These are phyloP conservation scores for Arxiozyma slooffiae DNA, from an alignment of 1,139 yeast species.

Conservation along the genomic window DNA sequence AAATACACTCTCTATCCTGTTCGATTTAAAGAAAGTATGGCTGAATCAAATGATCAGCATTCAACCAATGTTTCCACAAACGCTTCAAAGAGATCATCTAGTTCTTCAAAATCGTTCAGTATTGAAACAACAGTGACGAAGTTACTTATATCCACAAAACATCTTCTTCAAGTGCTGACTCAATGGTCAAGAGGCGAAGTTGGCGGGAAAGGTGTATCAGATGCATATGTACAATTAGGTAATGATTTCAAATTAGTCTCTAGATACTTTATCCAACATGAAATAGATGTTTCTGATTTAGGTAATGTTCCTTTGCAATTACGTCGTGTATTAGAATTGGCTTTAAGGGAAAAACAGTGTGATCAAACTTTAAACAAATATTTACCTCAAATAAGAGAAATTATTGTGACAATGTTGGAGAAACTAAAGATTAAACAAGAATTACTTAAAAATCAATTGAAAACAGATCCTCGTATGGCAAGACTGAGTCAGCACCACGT, in stretches of 20 bases:
- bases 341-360: slow-evolving; percentile 77
- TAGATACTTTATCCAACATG: slow-evolving; percentile 58
- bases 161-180: slow-evolving; percentile 70
- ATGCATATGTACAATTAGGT: slow-evolving; percentile 84
- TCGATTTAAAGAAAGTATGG: background rate
- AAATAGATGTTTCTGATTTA: slow-evolving; percentile 58
- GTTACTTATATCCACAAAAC: slow-evolving; percentile 79
- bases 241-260: slow-evolving; percentile 87
- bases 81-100: slow-evolving; percentile 5
- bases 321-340: slow-evolving; percentile 72
- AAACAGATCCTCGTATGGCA: slow-evolving; percentile 15
- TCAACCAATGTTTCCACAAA: background rate
- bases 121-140: slow-evolving; percentile 79
- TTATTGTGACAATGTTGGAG: slow-evolving; percentile 71
- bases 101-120: slow-evolving; percentile 31
- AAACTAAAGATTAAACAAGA: slow-evolving; percentile 74
- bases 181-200: slow-evolving; percentile 83
- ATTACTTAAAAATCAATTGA: slow-evolving; percentile 32
- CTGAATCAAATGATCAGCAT: background rate
- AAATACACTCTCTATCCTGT: too few species aligned
- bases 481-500: slow-evolving; percentile 3
- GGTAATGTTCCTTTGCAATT: slow-evolving; percentile 71
- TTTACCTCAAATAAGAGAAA: slow-evolving; percentile 76
- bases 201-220: slow-evolving; percentile 76
- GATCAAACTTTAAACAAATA: slow-evolving; percentile 73